A percentile compares a stretch with the other conserved stretches of the same genome.
Evolutionary conservation across 2,329 filamentous ascomycete genomes (phyloP).

Genomic region (Pyricularia pennisetigena): DNA sequence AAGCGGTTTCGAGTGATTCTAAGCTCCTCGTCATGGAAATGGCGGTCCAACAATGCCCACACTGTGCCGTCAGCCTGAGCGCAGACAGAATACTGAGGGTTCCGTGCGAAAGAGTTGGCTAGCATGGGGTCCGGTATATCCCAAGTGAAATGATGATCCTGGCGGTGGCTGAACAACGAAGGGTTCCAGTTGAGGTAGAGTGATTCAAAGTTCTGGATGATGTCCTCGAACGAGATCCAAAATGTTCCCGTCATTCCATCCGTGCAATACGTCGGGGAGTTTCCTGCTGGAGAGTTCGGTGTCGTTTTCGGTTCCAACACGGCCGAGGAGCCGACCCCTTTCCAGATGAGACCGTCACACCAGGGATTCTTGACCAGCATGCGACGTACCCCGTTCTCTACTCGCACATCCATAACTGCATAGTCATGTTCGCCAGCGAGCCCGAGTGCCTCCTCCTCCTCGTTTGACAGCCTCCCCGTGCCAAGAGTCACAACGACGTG

Average conservation of each 20-base stretch:
- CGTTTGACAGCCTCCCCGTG: constrained; percentile 68
- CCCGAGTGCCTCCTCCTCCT: constrained; percentile 72
- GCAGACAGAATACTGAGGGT: constrained; percentile 63
- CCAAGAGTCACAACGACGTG: constrained; percentile 85
- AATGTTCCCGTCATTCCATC: constrained; percentile 61
- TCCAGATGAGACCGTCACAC: constrained; percentile 73
- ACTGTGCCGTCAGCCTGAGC: constrained; percentile 50
- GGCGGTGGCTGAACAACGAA: constrained; percentile 64
- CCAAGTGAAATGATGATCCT: constrained; percentile 91
- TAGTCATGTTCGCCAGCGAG: constrained; percentile 91
- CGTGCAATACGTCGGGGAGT: constrained; percentile 12
- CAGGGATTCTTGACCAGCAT: constrained; percentile 93
- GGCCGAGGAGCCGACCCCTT: constrained; percentile 35
- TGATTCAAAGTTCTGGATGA: constrained; percentile 87
- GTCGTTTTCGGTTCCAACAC: constrained; percentile 9
- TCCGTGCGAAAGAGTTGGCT: constrained; percentile 48
- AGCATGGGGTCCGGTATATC: constrained; percentile 39
- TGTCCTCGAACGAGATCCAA: constrained; percentile 84
- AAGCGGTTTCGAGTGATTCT: constrained; percentile 37
- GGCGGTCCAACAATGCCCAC: constrained; percentile 80
- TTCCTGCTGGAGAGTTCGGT: constrained; percentile 8
- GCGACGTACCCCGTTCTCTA: constrained; percentile 52
- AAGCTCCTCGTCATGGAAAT: constrained; percentile 65
- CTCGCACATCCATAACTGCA: constrained; percentile 67
- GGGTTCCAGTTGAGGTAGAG: constrained; percentile 98